Conservation (phyloP, 169 alveolate species). For the Perkinsus marinus region DNA sequence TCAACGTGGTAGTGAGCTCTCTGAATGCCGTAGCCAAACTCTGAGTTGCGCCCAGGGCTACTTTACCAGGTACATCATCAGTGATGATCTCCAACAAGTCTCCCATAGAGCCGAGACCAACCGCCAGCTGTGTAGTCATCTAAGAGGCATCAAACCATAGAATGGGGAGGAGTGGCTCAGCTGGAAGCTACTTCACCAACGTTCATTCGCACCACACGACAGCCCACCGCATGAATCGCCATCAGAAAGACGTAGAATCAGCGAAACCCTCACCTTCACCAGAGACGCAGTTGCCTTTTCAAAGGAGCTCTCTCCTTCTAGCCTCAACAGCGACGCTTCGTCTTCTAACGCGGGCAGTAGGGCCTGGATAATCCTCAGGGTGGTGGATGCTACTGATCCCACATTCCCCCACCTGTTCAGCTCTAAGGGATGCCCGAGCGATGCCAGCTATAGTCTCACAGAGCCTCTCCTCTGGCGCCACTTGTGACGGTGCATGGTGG, state of each 20-base stretch:
- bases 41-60: not conserved
- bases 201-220: too few relatives aligned
- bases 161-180: too few relatives aligned
- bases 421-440: not conserved
- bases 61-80: not conserved
- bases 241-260: too few relatives aligned
- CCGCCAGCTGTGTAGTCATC: not conserved
- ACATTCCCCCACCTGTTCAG: not conserved
- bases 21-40: not conserved
- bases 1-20: not conserved
- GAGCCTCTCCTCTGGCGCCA: not conserved
- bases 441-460: not conserved
- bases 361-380: not conserved
- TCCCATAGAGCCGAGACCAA: not conserved
- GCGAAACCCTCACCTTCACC: not conserved
- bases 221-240: too few relatives aligned
- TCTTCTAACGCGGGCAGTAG: not conserved
- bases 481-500: not conserved
- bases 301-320: not conserved
- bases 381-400: too few relatives aligned
- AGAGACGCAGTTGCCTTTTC: not conserved
- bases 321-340: not conserved
- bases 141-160: too few relatives aligned
- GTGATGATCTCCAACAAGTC: not conserved
- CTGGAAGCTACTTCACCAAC: too few relatives aligned